Base-by-base conservation (phyloP, 2,329 filamentous ascomycete species). In the Aspergillus brunneoviolaceus region DNA sequence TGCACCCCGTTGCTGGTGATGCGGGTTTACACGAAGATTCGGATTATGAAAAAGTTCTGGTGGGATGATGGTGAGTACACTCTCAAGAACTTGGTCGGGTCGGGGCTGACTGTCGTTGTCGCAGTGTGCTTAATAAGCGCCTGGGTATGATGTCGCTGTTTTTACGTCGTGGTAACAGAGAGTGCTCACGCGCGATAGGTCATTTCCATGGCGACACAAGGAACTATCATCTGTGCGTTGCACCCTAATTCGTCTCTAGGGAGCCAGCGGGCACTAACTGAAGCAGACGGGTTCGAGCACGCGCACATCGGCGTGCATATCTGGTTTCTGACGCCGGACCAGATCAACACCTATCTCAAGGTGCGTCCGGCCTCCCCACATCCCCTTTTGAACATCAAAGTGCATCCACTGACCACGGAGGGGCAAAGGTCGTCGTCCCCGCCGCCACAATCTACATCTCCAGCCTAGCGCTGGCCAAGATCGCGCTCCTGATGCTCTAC, bases 401-500 rank as follows among this genome's bases (percentile, higher is more conserved):
- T 27, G 2, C 27, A 29, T 29, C 7, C 27, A 29, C 27, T 29
- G 9, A 29, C 7, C 27, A 7, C 7, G 27, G 27, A 29, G 5
- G 16, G 3, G 10, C 3, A 12, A 12, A 67, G 67, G 54, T 59
- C 25, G 48, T 67, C 12, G 61, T 68, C 45, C 54, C 61, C 25
- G 65, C 64, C 12, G 61, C 63, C 5, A 49, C 69, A 12, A 54
- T 69, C 50, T 70, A 70, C 53, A 60, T 70, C 10, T 65, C 67
- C 3, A 60, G 63, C 21, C 64, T 70, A 11, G 65, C 59, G 16
- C 61, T 68, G 42, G 68, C 68, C 48, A 70, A 70, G 58, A 55
- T 64, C 42, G 63, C 57, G 48, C 63, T 70, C 2, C 62, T 70
- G 9, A 66, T 70, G 42, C 66, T 70, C 48, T 70, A 69, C 56